Percentiles rank a stretch among this genome's conserved stretches.
Conservation (phyloP, 148 eudicot species). For the Chenopodium album region DNA sequence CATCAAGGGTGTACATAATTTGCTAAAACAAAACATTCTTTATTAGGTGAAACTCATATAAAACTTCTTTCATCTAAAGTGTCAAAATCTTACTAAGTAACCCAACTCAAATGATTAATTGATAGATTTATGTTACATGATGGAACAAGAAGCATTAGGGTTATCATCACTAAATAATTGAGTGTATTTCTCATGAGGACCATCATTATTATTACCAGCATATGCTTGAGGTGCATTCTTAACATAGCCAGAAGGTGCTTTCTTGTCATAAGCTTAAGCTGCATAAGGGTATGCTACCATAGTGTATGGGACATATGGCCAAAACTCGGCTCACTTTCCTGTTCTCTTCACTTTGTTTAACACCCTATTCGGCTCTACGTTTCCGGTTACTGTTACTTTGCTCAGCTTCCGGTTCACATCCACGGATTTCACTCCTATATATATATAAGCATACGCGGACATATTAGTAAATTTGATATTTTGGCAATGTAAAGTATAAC, state of each 20-base stretch:
- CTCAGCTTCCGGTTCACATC: conserved; percentile 2
- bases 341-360: conserved; percentile 8
- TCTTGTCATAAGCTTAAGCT: conserved; percentile 3
- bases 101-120: neutral
- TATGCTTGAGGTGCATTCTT: conserved; percentile 9
- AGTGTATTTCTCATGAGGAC: conserved; percentile 1
- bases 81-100: neutral
- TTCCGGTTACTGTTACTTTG: conserved; percentile 6
- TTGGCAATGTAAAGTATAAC: neutral
- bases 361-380: neutral
- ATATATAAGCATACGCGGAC: neutral
- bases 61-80: neutral
- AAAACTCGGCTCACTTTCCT: conserved; percentile 7
- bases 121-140: neutral
- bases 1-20: too few species aligned
- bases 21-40: too few species aligned
- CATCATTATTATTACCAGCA: neutral
- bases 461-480: neutral
- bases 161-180: conserved; percentile 15
- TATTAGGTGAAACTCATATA: too few species aligned
- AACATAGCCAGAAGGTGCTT: conserved; percentile 7
- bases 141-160: conserved; percentile 18
- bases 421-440: conserved; percentile 1
- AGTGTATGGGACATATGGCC: neutral
- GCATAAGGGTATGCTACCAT: conserved; percentile 1